Evolutionary conservation across 352 stramenopile genomes (phyloP).

Genomic region (Achlya hypogyna): DNA sequence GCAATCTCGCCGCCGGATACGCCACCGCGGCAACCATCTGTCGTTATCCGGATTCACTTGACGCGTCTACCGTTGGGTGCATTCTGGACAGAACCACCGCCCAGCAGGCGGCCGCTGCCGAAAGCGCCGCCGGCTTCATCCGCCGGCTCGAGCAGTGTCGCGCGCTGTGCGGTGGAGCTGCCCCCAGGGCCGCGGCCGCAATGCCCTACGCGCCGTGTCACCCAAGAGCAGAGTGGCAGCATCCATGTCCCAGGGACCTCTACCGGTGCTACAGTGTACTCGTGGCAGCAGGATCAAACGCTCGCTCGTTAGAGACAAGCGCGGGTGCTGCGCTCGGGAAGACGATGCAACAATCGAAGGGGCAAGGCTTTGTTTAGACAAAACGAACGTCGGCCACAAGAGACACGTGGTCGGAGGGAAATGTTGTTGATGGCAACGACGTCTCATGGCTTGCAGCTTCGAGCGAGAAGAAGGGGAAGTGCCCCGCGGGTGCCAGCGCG

Average conservation of each 20-base stretch:
- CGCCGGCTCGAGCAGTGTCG: background rate
- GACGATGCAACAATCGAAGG: too few species aligned
- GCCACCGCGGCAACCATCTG: background rate
- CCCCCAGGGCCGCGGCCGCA: background rate
- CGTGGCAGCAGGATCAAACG: too few species aligned
- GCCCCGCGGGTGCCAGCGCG: slow-evolving; percentile 30
- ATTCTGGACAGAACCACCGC: too few species aligned
- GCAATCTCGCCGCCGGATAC: background rate
- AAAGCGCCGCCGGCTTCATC: too few species aligned
- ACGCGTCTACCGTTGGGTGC: too few species aligned
- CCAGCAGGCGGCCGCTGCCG: too few species aligned
- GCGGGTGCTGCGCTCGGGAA: too few species aligned
- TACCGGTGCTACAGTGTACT: too few species aligned
- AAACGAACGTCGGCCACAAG: slow-evolving; percentile 56
- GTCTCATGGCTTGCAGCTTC: slow-evolving; percentile 51
- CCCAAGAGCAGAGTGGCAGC: too few species aligned
- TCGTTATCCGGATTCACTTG: background rate
- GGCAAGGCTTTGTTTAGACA: background rate
- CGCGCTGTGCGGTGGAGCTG: background rate
- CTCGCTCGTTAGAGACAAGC: too few species aligned
- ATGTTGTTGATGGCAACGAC: slow-evolving; percentile 55
- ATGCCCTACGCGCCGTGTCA: background rate
- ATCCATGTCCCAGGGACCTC: too few species aligned
- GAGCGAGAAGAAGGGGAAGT: slow-evolving; percentile 52
- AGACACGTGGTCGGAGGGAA: slow-evolving; percentile 72